Base-by-base conservation (phyloP, 1,284 basidiomycete genomes). In the Testicularia cyperi region DNA sequence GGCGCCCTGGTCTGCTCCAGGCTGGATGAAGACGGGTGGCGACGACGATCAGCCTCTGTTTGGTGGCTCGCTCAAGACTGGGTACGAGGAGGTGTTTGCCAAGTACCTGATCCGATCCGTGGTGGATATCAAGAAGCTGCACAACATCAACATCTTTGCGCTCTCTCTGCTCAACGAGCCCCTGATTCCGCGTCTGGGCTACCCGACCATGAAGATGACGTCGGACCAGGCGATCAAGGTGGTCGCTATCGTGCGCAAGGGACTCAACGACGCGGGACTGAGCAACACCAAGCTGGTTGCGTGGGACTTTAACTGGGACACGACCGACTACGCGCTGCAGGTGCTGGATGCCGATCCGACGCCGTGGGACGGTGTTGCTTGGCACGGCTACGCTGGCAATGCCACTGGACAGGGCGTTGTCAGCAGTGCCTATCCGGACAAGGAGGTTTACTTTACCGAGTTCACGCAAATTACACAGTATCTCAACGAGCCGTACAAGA, bases 1-100 rank as follows among this genome's bases (percentile, higher is more conserved):
- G 6, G 52, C 65, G 6, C 38, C 67, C 2, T 70, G 67, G 67
- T 40, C 34, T 10, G 48, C 57, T n/a, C 67, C 67, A 1, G 65
- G 56, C 5, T 70, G 67, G 67, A 67, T 68, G 65, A 70, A 70
- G 54, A 43, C 46, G 21, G 36, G 35, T 37, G 24, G 44, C n/a
- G 39, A 54, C 28, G 24, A 36, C 2, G 40, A 42, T 9, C 46
- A 57, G 33, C 40, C 46, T 27, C 32, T 66, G 18, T 60, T 56
- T 28, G 62, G 65, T 3, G 67, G 67, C 6, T 19, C 38, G 12
- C 36, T 68, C 15, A 49, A 65, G 24, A 7, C 32, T 4, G 45
- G 58, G 10, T 63, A 53, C 44, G 54, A 70, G 24, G 26, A 45
- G 2, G 40, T 46, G 10, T 65, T 35, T 19, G 65, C 61, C 10